Evolutionary conservation across 169 alveolate genomes (phyloP), one percentile per base, ranked within the genome.

Genomic region (Cryptosporidium viatorum): DNA sequence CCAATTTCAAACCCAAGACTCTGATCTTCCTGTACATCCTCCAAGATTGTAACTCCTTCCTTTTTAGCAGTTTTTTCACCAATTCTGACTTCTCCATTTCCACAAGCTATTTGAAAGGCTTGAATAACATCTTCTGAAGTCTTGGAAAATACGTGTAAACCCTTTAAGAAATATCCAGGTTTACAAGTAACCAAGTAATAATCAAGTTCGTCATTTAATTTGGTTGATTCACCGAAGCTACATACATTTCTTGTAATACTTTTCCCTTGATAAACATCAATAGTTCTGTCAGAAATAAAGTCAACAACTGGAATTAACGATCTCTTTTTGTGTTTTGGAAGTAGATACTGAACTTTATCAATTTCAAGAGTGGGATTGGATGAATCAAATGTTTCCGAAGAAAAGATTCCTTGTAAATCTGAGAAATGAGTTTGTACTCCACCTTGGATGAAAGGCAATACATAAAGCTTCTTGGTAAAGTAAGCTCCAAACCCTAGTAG

Each of bases 401-500:
- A 71, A 31, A 73, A 73, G 29, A 73, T 62, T 4, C 71, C 86
- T 18, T 73, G 59, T 37, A 73, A 7, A 73, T 73, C 86, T 18
- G 70, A 73, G 16, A 37, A 73, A 35, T 73, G 86, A 31, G 86
- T 73, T 60, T 80, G 89, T 16, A 80, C 68, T 14, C 89, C 89
- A 21, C 55, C 80, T 62, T 80, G 59, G 23, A 67, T 41, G 26
- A 80, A 80, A 41, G 89, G 89, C 7, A 65, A 41, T 33, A 80
- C 59, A 62, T 65, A 62, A 12, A 65, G 62, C 14, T 41, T 59
- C 3, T 62, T 59, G 9, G 69, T 26, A 62, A 80, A 80, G 50
- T 45, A 80, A 18, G 89, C 89, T 3, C 89, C 89, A 62, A 80
- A 80, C 14, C 89, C 89, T 43, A 80, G 21, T 12, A 80, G 67